Evolutionary conservation across 148 eudicot species (phyloP).

Genomic region (Gaultheria prostrata): DNA sequence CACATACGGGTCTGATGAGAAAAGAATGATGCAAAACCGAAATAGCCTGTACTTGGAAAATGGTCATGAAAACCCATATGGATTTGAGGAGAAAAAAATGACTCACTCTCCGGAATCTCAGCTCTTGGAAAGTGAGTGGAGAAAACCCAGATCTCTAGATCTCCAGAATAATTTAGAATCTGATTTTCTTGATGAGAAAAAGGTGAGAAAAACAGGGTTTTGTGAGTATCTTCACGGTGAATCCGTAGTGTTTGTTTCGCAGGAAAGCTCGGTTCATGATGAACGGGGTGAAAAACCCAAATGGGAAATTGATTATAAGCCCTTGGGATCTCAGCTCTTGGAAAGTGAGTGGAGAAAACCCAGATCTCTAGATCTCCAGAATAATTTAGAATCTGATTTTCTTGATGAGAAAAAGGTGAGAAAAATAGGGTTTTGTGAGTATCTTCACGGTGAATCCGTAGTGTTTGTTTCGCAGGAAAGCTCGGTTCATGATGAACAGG

Average conservation of each 20-base stretch:
- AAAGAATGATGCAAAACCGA: conserved; percentile 18
- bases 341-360: neutral
- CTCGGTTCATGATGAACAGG: conserved; percentile 27
- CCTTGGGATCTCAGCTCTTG: conserved; percentile 31
- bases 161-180: neutral
- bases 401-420: neutral
- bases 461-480: conserved; percentile 33
- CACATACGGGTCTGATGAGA: conserved; percentile 39
- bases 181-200: neutral
- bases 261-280: conserved; percentile 29
- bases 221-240: conserved; percentile 32
- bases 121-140: neutral
- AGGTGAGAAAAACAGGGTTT: conserved; percentile 24
- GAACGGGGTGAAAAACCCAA: conserved; percentile 17
- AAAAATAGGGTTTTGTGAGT: conserved; percentile 27
- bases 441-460: conserved; percentile 35
- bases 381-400: neutral
- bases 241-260: conserved; percentile 35
- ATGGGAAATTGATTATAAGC: conserved; percentile 22
- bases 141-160: neutral
- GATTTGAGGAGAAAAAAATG: conserved; percentile 13
- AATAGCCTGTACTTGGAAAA: conserved; percentile 14
- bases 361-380: neutral
- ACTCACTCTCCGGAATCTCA: neutral
- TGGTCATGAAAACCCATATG: conserved; percentile 6